phyloP scores from a whole-genome alignment of 345 rosid species.

The Brassica napus region DNA sequence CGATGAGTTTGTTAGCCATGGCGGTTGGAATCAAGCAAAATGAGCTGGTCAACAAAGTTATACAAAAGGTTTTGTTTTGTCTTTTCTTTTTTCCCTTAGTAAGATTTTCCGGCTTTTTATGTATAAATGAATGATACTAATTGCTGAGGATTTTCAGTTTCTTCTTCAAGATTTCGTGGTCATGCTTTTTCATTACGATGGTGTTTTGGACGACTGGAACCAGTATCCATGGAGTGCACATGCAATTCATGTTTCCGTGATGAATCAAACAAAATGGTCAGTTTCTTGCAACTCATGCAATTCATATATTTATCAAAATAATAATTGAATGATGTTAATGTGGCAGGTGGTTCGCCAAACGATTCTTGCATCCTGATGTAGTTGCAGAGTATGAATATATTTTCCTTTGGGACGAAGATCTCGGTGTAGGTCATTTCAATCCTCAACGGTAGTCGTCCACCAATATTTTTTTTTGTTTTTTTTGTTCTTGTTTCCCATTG shows the following conservation, averaged over 20 bases:
- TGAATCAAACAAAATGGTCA: slow-evolving; percentile 87
- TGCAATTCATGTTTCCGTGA: slow-evolving; percentile 79
- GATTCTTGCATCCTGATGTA: slow-evolving; percentile 92
- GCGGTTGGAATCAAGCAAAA: slow-evolving; percentile 80
- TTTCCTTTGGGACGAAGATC: slow-evolving; percentile 97
- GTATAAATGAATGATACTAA: neutral
- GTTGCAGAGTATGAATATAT: slow-evolving; percentile 72
- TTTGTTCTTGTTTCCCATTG: neutral
- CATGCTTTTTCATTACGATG: slow-evolving; percentile 96
- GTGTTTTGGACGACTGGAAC: slow-evolving; percentile 74
- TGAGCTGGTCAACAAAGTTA: slow-evolving; percentile 60
- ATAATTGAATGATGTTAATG: slow-evolving; percentile 11
- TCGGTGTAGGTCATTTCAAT: slow-evolving; percentile 77
- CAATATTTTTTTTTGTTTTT: neutral
- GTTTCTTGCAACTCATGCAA: slow-evolving; percentile 12
- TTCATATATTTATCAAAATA: neutral
- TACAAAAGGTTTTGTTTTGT: slow-evolving; percentile 56
- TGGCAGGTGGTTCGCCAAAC: slow-evolving; percentile 94
- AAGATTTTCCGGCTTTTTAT: neutral
- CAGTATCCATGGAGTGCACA: slow-evolving; percentile 55
- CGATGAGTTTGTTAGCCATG: slow-evolving; percentile 61
- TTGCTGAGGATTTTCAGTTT: slow-evolving; percentile 51
- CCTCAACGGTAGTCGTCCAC: slow-evolving; percentile 52
- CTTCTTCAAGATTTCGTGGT: slow-evolving; percentile 54
- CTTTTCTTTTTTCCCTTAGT: neutral